Evolutionary conservation across 768 basidiomycete genomes (phyloP).

Genomic region (Boletus sp.): DNA sequence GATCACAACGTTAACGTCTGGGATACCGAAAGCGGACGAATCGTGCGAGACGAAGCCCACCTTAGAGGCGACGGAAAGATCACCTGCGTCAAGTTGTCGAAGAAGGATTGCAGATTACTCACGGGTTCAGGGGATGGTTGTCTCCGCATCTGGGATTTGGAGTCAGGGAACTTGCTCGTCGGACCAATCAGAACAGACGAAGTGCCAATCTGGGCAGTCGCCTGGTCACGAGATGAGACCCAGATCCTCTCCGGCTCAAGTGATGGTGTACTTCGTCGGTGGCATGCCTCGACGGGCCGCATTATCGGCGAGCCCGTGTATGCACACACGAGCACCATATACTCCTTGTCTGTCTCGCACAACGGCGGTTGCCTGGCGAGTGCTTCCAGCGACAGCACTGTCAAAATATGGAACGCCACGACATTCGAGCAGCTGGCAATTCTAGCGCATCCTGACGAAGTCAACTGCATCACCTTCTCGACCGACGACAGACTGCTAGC

Average conservation of each 20-base stretch:
- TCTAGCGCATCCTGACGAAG: conserved; percentile 23
- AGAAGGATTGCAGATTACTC: conserved; percentile 23
- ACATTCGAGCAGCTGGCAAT: conserved; percentile 25
- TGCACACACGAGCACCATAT: conserved; percentile 26
- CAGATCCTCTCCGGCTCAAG: conserved; percentile 25
- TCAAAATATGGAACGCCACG: conserved; percentile 29
- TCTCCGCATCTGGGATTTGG: conserved; percentile 30
- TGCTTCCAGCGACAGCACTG: conserved; percentile 29
- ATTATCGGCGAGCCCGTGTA: conserved; percentile 21
- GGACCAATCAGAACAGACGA: conserved; percentile 24
- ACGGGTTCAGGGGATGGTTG: conserved; percentile 29
- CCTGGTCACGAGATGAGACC: conserved; percentile 30
- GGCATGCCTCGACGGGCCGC: conserved; percentile 21
- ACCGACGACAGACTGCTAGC: conserved; percentile 29
- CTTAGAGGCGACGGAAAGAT: conserved; percentile 24
- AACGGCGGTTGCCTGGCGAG: conserved; percentile 26
- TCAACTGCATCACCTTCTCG: conserved; percentile 31
- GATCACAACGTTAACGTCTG: conserved; percentile 31
- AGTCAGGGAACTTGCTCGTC: conserved; percentile 23
- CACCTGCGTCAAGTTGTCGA: conserved; percentile 29
- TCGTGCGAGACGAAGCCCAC: conserved; percentile 22
- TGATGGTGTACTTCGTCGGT: conserved; percentile 24
- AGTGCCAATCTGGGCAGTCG: conserved; percentile 27
- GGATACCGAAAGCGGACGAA: conserved; percentile 26
- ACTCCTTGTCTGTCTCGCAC: conserved; percentile 27